These are phyloP conservation scores for Hirsutella minnesotensis DNA, from an alignment of 2,329 filamentous ascomycete species.

Conservation along the genomic window DNA sequence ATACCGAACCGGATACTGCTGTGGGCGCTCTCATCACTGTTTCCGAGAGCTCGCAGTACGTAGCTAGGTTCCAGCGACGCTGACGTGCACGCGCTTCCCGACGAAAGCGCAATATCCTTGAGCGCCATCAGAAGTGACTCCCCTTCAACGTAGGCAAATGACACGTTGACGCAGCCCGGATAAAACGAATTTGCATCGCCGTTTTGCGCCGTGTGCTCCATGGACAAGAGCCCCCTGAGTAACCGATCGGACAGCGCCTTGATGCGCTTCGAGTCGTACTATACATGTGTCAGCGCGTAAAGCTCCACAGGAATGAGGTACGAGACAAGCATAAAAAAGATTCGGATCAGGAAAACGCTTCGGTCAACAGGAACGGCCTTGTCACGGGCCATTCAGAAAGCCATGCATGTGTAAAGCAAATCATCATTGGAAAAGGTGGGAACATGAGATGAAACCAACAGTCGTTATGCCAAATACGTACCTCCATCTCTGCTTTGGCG, in stretches of 20 bases:
- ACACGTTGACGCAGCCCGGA: conserved; percentile 94
- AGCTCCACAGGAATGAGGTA: neutral
- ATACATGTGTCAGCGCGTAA: conserved; percentile 11
- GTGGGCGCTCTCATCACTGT: conserved; percentile 94
- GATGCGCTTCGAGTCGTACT: conserved; percentile 91
- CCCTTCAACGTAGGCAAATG: conserved; percentile 95
- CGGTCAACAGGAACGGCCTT: conserved; percentile 44
- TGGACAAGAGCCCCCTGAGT: conserved; percentile 65
- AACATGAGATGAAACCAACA: conserved; percentile 3
- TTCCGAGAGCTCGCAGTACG: conserved; percentile 85
- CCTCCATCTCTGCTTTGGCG: conserved; percentile 78
- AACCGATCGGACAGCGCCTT: conserved; percentile 73
- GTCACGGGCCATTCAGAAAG: conserved; percentile 69
- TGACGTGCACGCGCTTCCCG: conserved; percentile 92
- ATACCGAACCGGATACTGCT: conserved; percentile 97
- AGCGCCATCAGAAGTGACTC: conserved; percentile 96
- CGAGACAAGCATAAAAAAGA: neutral
- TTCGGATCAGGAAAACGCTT: conserved; percentile 54
- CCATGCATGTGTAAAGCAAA: conserved; percentile 76
- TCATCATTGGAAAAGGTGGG: conserved; percentile 50
- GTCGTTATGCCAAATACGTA: conserved; percentile 39
- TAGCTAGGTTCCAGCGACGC: conserved; percentile 95
- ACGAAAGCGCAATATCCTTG: conserved; percentile 95
- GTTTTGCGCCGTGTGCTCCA: conserved; percentile 90
- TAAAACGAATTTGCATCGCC: conserved; percentile 77